Base-by-base conservation (phyloP, 2,329 filamentous ascomycete species). In the Claviceps spartinae region DNA sequence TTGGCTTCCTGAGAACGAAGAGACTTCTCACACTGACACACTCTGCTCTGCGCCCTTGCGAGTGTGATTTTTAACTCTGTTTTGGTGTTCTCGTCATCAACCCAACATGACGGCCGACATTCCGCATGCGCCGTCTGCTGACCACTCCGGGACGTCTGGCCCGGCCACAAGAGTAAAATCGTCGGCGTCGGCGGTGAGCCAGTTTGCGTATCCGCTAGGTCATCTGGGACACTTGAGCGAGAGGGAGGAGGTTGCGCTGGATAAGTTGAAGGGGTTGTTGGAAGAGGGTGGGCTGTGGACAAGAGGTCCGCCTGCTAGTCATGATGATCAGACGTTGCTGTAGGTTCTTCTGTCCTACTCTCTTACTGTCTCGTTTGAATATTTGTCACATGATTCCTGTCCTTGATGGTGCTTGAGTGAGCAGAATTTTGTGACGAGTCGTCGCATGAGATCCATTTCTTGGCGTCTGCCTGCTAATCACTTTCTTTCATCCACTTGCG, bases 141-240 rank as follows among this genome's bases (percentile, higher is more conserved):
- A 13, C n/a, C 30, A 22, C 1, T 57, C 59, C 52, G 58, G 58
- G 37, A 40, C 14, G 22, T 50, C 53, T 14, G 47, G 36, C 24
- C 57, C 63, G 20, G 63, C 59, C 16, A 49, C 59, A 36, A 61
- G 59, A 51, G 60, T 65, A 52, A 60, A 58, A 47, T 65, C 64
- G 2, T 59, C 65, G 6, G 56, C 61, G 18, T 64, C 62, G 6
- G 61, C 61, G 8, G 52, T 58, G 45, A 59, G 59, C 54, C 71
- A 72, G 44, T 63, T 72, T 58, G 75, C 74, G 56, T 90, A 85
- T 66, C 86, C 86, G 2, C 71, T 78, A 48, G 89, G 88, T n/a
- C 89, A 95, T 65, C 72, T 91, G 46, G 84, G 88, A 48, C 84
- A 91, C 67, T 75, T 96, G 54, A 86, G 73, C 26, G 71, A 76